These are phyloP conservation scores for Lomentospora prolificans DNA, from an alignment of 2,329 filamentous ascomycete genomes.

Conservation along the genomic window DNA sequence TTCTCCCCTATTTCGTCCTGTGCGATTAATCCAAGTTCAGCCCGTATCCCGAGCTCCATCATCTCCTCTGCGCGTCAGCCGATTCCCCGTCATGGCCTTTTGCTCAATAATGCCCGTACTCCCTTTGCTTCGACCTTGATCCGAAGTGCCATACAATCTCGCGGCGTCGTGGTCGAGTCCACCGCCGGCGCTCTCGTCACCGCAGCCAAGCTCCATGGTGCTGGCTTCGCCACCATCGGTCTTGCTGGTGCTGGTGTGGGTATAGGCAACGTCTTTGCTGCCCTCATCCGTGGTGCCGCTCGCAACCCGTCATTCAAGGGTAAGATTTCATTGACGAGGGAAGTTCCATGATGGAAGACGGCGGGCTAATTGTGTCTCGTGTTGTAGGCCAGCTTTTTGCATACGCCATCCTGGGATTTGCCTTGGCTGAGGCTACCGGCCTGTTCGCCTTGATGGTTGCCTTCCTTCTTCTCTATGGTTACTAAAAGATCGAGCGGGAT, in stretches of 20 bases:
- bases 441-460: constrained; percentile 1
- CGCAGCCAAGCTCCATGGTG: background rate
- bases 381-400: background rate
- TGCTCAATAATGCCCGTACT: constrained; percentile 3
- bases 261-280: background rate
- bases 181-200: background rate
- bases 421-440: background rate
- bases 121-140: background rate
- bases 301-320: background rate
- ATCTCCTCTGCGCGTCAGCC: background rate
- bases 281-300: background rate
- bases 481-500: too few species aligned
- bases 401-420: background rate
- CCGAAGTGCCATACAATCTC: background rate
- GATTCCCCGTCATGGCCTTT: background rate
- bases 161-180: background rate
- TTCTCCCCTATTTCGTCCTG: background rate
- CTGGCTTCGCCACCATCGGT: background rate
- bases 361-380: background rate
- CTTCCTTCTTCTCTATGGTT: background rate
- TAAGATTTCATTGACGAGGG: background rate
- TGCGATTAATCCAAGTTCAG: background rate
- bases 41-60: background rate
- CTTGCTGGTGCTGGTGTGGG: background rate
- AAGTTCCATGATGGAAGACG: background rate